Conservation (phyloP, 2,329 filamentous ascomycete species). For the Aspergillus hortae region DNA sequence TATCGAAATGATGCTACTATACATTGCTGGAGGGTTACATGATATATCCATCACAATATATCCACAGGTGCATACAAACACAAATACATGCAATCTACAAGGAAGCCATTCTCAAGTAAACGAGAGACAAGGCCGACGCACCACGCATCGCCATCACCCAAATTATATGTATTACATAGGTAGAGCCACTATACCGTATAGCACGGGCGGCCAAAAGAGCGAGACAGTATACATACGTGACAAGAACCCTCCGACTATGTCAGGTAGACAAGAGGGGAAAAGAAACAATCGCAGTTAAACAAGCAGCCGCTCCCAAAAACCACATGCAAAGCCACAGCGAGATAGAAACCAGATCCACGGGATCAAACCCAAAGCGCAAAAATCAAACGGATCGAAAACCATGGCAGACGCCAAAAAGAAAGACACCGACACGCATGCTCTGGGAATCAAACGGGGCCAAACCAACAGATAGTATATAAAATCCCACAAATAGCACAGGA, state of each 20-base stretch:
- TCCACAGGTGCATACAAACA: too few species aligned
- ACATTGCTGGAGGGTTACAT: too few species aligned
- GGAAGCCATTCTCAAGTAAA: not conserved
- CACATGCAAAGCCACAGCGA: constrained; percentile 15
- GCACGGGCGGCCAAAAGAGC: constrained; percentile 13
- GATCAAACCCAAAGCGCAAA: constrained; percentile 12
- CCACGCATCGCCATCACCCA: constrained; percentile 4
- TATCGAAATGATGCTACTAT: too few species aligned
- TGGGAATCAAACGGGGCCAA: constrained; percentile 11
- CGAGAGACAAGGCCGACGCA: not conserved
- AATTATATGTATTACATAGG: not conserved
- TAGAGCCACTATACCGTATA: constrained; percentile 6
- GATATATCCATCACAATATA: too few species aligned
- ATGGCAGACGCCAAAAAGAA: constrained; percentile 11
- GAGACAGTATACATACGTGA: constrained; percentile 20
- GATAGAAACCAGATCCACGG: constrained; percentile 14
- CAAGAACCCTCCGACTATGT: constrained; percentile 20
- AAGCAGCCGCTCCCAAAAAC: constrained; percentile 25
- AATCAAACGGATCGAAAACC: constrained; percentile 9
- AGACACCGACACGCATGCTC: constrained; percentile 16
- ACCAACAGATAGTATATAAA: constrained; percentile 7
- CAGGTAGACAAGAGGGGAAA: constrained; percentile 9
- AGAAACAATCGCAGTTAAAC: not conserved
- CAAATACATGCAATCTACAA: not conserved
- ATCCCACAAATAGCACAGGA: constrained; percentile 10